Percentiles rank a stretch among this genome's conserved stretches.
Evolutionary conservation across 1,284 basidiomycete species (phyloP).

Genomic region (Lentinus polychrous): DNA sequence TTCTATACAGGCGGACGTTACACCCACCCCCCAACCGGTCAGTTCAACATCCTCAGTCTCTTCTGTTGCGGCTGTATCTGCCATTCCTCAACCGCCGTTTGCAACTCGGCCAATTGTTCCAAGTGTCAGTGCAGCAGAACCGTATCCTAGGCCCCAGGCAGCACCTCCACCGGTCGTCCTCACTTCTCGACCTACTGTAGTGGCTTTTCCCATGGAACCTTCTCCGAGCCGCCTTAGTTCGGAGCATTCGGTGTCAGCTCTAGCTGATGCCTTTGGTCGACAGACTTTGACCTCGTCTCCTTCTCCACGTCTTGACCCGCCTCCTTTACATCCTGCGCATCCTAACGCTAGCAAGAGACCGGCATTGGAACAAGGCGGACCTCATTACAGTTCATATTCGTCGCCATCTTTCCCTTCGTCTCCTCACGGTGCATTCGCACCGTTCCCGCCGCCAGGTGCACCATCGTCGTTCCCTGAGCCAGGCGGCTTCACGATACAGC

Average conservation of each 20-base stretch:
- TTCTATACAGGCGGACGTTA: background rate
- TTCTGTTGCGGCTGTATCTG: slow-evolving; percentile 5
- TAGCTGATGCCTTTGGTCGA: slow-evolving; percentile 19
- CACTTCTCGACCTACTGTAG: background rate
- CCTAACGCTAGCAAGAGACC: background rate
- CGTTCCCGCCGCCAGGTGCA: background rate
- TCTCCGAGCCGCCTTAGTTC: background rate
- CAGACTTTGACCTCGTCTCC: slow-evolving; percentile 17
- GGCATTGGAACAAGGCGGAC: background rate
- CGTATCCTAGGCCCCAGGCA: background rate
- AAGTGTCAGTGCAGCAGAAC: background rate
- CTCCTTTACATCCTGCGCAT: slow-evolving; percentile 6
- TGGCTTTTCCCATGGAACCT: background rate
- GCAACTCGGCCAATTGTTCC: background rate
- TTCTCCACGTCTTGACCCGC: slow-evolving; percentile 11
- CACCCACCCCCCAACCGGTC: background rate
- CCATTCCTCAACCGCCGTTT: background rate
- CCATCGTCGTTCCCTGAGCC: background rate
- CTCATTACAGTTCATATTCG: background rate
- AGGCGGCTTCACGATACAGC: background rate
- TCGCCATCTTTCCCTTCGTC: background rate
- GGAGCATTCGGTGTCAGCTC: background rate
- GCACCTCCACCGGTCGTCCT: slow-evolving; percentile 1
- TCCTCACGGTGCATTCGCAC: background rate
- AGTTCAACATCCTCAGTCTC: background rate